These are phyloP conservation scores for Globisporangium splendens DNA, from an alignment of 352 stramenopile species.

Conservation along the genomic window DNA sequence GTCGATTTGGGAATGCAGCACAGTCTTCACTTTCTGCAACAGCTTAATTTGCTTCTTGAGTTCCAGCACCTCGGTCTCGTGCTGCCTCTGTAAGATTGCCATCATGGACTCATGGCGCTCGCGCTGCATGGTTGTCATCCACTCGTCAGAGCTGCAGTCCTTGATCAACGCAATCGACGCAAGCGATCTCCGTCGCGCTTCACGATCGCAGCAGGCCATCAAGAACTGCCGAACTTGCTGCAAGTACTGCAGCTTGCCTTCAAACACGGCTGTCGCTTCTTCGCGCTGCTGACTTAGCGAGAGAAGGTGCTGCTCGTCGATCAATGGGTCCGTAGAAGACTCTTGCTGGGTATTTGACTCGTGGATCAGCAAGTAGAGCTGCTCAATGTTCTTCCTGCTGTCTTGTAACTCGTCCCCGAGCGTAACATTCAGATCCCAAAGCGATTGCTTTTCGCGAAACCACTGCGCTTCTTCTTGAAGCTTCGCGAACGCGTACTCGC, in stretches of 20 bases:
- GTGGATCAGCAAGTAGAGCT: slow-evolving; percentile 35
- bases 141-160: slow-evolving; percentile 57
- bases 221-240: slow-evolving; percentile 54
- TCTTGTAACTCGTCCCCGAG: slow-evolving; percentile 40
- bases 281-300: slow-evolving; percentile 23
- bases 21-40: slow-evolving; percentile 31
- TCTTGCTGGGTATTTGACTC: slow-evolving; percentile 1
- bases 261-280: slow-evolving; percentile 38
- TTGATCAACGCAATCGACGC: slow-evolving; percentile 45
- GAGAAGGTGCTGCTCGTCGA: slow-evolving; percentile 5
- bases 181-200: slow-evolving; percentile 54
- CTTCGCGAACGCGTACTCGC: slow-evolving; percentile 36
- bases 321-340: slow-evolving; percentile 1
- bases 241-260: slow-evolving; percentile 43
- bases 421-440: slow-evolving; percentile 51
- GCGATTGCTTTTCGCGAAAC: slow-evolving; percentile 54
- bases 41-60: slow-evolving; percentile 48
- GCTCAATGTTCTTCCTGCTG: slow-evolving; percentile 37
- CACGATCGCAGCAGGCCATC: slow-evolving; percentile 61
- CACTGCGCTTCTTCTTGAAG: slow-evolving; percentile 55
- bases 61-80: slow-evolving; percentile 33
- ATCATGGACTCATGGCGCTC: slow-evolving; percentile 51
- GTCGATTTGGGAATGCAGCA: slow-evolving; percentile 33
- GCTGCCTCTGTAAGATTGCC: slow-evolving; percentile 40
- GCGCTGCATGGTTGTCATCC: slow-evolving; percentile 59